A percentile compares a stretch with the other conserved stretches of the same genome.
These are phyloP conservation scores for Coemansia sp. DNA, from an alignment of 192 early-diverging fungal genomes.

Conservation along the genomic window DNA sequence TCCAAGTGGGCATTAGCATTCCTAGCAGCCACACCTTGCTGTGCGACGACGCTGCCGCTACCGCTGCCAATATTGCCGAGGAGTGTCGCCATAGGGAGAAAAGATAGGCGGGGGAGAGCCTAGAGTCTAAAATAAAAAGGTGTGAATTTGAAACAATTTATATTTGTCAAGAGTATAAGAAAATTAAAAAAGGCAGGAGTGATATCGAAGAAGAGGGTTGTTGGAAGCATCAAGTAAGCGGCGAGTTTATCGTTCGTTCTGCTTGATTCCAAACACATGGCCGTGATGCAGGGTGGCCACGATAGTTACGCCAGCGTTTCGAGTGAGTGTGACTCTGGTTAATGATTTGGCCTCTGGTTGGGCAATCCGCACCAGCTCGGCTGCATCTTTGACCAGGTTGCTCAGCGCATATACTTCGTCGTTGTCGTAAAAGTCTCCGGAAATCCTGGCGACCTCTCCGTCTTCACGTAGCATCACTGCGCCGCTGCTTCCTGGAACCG, in stretches of 20 bases:
- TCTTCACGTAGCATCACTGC: slow-evolving; percentile 47
- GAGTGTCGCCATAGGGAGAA: too few relatives aligned
- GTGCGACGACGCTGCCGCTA: not conserved
- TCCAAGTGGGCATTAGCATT: too few relatives aligned
- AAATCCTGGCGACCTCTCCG: slow-evolving; percentile 33
- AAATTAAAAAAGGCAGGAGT: too few relatives aligned
- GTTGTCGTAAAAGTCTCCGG: slow-evolving; percentile 21
- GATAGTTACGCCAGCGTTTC: slow-evolving; percentile 24
- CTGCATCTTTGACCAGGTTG: slow-evolving; percentile 37
- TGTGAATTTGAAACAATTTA: too few relatives aligned
- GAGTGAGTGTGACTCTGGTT: slow-evolving; percentile 30
- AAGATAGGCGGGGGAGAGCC: too few relatives aligned
- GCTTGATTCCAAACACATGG: slow-evolving; percentile 39
- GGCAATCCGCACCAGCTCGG: slow-evolving; percentile 27
- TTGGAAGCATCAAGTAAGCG: too few relatives aligned
- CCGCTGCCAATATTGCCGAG: not conserved
- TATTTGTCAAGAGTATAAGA: too few relatives aligned
- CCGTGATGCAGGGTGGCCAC: slow-evolving; percentile 34
- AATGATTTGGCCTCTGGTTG: slow-evolving; percentile 23
- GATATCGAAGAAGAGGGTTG: too few relatives aligned
- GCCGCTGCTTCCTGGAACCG: slow-evolving; percentile 34
- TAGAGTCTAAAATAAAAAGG: too few relatives aligned
- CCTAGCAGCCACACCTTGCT: too few relatives aligned
- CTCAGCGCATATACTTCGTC: slow-evolving; percentile 31
- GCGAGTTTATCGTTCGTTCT: slow-evolving; percentile 17